Evolutionary conservation across 352 stramenopile genomes (phyloP), one percentile per base, ranked within the genome.

Genomic region (Phytophthora crassamura): DNA sequence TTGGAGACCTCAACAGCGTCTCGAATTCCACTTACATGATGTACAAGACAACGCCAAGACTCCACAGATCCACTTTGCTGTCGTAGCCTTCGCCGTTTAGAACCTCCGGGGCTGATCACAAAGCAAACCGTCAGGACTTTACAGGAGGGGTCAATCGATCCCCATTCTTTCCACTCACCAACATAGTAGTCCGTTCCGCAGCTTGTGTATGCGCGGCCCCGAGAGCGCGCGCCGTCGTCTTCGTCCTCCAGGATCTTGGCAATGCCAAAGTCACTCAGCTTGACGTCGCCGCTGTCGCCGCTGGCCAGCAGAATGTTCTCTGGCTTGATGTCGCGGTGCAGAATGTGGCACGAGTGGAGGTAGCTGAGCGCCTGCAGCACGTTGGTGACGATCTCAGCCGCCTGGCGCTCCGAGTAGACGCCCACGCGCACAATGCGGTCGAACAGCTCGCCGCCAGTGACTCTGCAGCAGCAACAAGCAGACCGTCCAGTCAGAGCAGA

Each of bases 101-200:
- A 59, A 95, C 88, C 49, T 95, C 88, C 3, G 88, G 86, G 10
- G 88, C 88, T 78, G 53, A 35, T 42, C 20, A 65, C n/a, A 54
- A 28, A 51, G 16, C 2, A 32, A 52, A 20, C 22, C 10, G 25
- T 72, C 22, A 66, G 40, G 41, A 52, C 36, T 11, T 40, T 7
- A 12, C 5, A 16, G 64, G 35, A 18, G 10, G 16, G 25, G 7
- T 4, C n/a, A n/a, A n/a, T n/a, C n/a, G 25, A 25, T 15, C 5
- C 47, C 25, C 4, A 30, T 30, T 30, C 25, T 39, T 40, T 14
- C 1, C 22, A 73, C 78, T 45, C 43, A 90, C 82, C 82, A 63
- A 95, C 88, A 72, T 95, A 95, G 64, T 95, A 95, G 69, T 94
- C 86, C 7, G 86, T 94, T 34, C 88, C 88, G 49, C 88, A 95